Percentiles rank a stretch among this genome's conserved stretches.
Evolutionary conservation across 2,329 filamentous ascomycete genomes (phyloP).

Genomic region (Xylariaceae sp.): DNA sequence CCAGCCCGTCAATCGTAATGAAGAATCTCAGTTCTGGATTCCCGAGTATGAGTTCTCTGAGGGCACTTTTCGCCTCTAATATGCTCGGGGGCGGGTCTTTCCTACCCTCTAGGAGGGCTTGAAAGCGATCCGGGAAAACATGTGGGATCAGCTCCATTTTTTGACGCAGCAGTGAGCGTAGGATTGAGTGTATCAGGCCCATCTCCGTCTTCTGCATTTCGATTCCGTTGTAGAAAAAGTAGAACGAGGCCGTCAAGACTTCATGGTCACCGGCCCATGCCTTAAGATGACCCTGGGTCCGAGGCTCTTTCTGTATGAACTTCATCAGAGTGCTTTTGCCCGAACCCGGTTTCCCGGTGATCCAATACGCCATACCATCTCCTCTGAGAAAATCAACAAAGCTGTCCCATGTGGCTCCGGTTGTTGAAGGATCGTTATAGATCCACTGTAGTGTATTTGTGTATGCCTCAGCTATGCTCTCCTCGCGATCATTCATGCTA

Average conservation of each 20-base stretch:
- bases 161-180: conserved; percentile 12
- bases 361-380: conserved; percentile 14
- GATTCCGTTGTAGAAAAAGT: conserved; percentile 16
- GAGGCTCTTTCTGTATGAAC: conserved; percentile 10
- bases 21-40: conserved; percentile 13
- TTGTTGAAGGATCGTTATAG: conserved; percentile 8
- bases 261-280: conserved; percentile 8
- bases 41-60: conserved; percentile 5
- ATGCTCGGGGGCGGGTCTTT: conserved; percentile 2
- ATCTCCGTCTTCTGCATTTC: conserved; percentile 17
- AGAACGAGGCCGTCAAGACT: conserved; percentile 12
- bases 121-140: conserved; percentile 6
- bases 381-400: conserved; percentile 15
- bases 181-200: conserved; percentile 14
- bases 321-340: conserved; percentile 23
- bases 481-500: conserved; percentile 12
- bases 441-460: conserved; percentile 16
- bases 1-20: conserved; percentile 18
- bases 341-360: conserved; percentile 21
- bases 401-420: conserved; percentile 10
- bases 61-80: conserved; percentile 10
- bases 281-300: conserved; percentile 12
- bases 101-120: conserved; percentile 2
- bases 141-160: conserved; percentile 11
- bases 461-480: conserved; percentile 12